phyloP scores from a whole-genome alignment of 148 eudicot species.

The Cornus suecica region DNA sequence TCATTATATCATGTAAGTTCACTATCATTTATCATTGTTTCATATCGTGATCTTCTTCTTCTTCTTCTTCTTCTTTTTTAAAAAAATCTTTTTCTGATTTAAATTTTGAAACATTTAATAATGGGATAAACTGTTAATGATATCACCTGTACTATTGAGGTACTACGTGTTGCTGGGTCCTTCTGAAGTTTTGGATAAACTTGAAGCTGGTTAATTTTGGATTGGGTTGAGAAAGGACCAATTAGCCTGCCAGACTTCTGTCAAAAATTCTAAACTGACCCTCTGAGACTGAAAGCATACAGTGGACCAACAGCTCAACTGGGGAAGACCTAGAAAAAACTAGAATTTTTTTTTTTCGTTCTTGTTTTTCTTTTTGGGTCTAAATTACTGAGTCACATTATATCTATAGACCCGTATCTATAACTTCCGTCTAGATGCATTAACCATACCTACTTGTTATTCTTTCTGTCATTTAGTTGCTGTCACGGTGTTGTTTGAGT shows the following conservation, averaged over 20 bases:
- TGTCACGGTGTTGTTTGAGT: not conserved
- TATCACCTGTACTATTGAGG: not conserved
- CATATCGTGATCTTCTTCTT: not conserved
- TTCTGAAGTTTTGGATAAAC: not conserved
- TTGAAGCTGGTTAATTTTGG: not conserved
- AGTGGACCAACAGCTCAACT: not conserved
- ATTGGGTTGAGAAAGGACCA: not conserved
- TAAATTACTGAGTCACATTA: not conserved
- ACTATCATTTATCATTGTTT: not conserved
- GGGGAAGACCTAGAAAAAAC: not conserved
- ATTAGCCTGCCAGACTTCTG: not conserved
- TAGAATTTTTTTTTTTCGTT: too few relatives aligned
- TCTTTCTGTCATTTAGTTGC: not conserved
- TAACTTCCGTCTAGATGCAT: not conserved
- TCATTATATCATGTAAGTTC: constrained; percentile 52
- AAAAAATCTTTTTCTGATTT: not conserved
- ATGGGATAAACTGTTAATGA: not conserved
- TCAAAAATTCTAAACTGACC: too few relatives aligned
- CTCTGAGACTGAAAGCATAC: not conserved
- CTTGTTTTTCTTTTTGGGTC: not conserved
- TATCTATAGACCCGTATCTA: too few relatives aligned
- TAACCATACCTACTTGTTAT: not conserved
- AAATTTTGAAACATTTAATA: too few relatives aligned
- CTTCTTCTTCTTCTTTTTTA: too few relatives aligned
- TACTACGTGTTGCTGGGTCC: not conserved